Conservation (phyloP, 345 rosid genomes). For the Hypericum androsaemum region DNA sequence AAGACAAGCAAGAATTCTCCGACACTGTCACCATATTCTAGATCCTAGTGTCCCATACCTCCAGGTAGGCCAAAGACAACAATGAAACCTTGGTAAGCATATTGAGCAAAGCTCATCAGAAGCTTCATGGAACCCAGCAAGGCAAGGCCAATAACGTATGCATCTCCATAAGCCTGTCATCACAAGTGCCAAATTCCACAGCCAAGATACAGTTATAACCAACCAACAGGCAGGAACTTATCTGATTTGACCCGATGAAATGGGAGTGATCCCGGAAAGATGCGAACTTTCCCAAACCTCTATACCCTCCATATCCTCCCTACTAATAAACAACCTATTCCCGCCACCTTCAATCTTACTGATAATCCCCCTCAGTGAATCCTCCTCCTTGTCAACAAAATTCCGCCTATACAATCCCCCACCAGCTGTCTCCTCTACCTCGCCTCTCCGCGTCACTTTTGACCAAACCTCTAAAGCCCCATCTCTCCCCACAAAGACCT, state of each 20-base stretch:
- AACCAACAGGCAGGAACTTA: background rate
- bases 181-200: no score
- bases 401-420: slow-evolving; percentile 45
- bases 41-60: no score
- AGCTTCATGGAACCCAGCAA: no score
- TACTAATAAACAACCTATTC: slow-evolving; percentile 61
- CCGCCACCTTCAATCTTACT: slow-evolving; percentile 72
- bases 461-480: slow-evolving; percentile 89
- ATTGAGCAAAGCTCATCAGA: no score
- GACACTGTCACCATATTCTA: no score
- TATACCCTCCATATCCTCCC: slow-evolving; percentile 66
- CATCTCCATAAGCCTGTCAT: no score
- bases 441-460: slow-evolving; percentile 18
- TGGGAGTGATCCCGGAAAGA: slow-evolving; percentile 22
- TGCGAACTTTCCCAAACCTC: slow-evolving; percentile 81
- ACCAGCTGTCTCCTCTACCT: slow-evolving; percentile 9
- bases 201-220: background rate
- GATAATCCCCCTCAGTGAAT: slow-evolving; percentile 55
- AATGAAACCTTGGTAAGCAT: no score
- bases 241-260: slow-evolving; percentile 9
- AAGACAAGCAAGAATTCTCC: no score
- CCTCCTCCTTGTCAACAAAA: slow-evolving; percentile 60
- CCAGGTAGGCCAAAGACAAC: no score
- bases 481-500: slow-evolving; percentile 72
- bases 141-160: no score